Percentiles rank a stretch among this genome's conserved stretches.
These are phyloP conservation scores for Colletotrichum sp. DNA, from an alignment of 2,329 filamentous ascomycete species.

Conservation along the genomic window DNA sequence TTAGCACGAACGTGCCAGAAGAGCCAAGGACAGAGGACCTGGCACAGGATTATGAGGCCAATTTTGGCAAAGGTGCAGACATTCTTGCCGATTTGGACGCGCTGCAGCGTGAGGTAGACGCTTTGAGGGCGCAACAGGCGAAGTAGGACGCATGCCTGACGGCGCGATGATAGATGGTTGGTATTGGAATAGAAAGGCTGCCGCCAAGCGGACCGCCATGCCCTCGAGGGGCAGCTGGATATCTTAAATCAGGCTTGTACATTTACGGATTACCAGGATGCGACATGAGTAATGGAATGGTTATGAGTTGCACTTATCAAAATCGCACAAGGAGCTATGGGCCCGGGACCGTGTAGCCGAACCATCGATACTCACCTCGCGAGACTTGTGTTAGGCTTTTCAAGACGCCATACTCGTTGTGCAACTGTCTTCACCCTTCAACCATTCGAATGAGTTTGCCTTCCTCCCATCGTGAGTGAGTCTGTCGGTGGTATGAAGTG, in stretches of 20 bases:
- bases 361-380: neutral
- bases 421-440: neutral
- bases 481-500: neutral
- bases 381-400: neutral
- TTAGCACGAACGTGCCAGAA: conserved; percentile 32
- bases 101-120: conserved; percentile 79
- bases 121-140: conserved; percentile 52
- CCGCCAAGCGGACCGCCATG: neutral
- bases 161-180: conserved; percentile 2
- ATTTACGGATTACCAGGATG: conserved; percentile 13
- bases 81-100: conserved; percentile 76
- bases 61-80: conserved; percentile 48
- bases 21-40: conserved; percentile 23
- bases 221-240: neutral
- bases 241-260: conserved; percentile 8
- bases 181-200: conserved; percentile 2
- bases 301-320: conserved; percentile 6
- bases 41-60: conserved; percentile 23
- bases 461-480: neutral
- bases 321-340: neutral
- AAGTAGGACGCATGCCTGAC: conserved; percentile 14
- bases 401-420: neutral
- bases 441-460: neutral
- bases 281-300: conserved; percentile 21
- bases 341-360: neutral